Base-by-base conservation (phyloP, 2,329 filamentous ascomycete species). In the Sporothrix curviconia region DNA sequence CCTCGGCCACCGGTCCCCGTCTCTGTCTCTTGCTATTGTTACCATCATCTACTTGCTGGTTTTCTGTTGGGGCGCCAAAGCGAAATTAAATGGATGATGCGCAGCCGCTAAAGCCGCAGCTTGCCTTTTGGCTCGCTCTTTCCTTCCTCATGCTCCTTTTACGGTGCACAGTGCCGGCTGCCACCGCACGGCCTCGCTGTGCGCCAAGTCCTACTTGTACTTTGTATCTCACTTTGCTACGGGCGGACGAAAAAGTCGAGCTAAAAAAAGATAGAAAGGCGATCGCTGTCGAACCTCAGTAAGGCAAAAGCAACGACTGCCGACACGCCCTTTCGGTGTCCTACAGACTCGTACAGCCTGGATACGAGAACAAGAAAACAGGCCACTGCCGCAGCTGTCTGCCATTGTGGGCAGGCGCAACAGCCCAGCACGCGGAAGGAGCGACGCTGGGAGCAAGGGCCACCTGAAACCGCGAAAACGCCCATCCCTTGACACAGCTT, bases 61-160 rank as follows among this genome's bases (percentile, higher is more conserved):
- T 49, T 34, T 49, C 44, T 30, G 51, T 36, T 44, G 51, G 51
- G 44, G 19, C 24, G 39, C 37, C 25, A 34, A 28, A 44, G 39
- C 12, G 51, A 55, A 36, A 55, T 42, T 42, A 44, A n/a, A 36
- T 28, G 28, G 19, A 50, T 50, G 47, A 37, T 37, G 47, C 43
- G 32, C 53, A 42, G 53, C 53, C 53, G 53, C 53, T 55, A 55
- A 55, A 55, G 28, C 53, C 34, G 53, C 42, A 32, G n/a, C 36
- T 47, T 37, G 47, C 40, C 42, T 30, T 36, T n/a, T 47, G 42
- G 24, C 39, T 28, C 19, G 39, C 17, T 46, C 50, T 30, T 28
- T 50, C 12, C 32, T 11, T 9, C 14, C 15, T 28, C 15, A 7
- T 19, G 24, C 28, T 22, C 7, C 51, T 25, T 34, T 22, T 28